Evolutionary conservation across 106 monocot genomes (phyloP), one percentile per base, ranked within the genome.

Genomic region (Xerophyta viscosa): DNA sequence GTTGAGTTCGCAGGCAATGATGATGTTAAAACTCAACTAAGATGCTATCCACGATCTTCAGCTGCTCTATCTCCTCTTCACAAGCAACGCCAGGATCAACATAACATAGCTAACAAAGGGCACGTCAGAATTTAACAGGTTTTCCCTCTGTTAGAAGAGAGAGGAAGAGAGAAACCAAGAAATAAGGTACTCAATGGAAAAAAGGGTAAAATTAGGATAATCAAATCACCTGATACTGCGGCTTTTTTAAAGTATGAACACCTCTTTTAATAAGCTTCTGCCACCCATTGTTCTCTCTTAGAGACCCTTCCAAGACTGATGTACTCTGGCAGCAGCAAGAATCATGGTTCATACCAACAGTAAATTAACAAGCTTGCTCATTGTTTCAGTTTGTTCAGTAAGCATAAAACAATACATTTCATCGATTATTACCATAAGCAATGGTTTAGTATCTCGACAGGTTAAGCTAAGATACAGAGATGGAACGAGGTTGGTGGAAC

Each of bases 251-350:
- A 19, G 96, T 85, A 63, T 86, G 85, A 4, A 72, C 41, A 23
- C 89, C 89, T 71, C 96, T 81, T 74, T 98, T 98, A 52, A 98
- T 66, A 24, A 85, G 46, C 29, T 65, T 64, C 62, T 98, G 81
- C 96, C 96, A 98, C 48, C 89, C 89, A 51, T 39, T 71, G 19
- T 79, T 73, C 48, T 48, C 72, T 50, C 50, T 66, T 7, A 98
- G 82, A 67, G 73, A 65, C 43, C 56, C 82, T 56, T 98, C 96
- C 56, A 98, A 54, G 36, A 65, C 77, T 67, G 41, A 47, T 55
- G 89, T 85, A 57, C 66, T 98, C 96, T 98, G 61, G 37, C 21
- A 60, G 49, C 27, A 33, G 13, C 50, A 48, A 37, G 15, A 52
- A 1, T n/a, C 11, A 46, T 20, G 29, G 23, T 39, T 10, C 39